A percentile compares a stretch with the other conserved stretches of the same genome.
Conservation (phyloP, 75 land plant genomes). For the Picea glauca region DNA sequence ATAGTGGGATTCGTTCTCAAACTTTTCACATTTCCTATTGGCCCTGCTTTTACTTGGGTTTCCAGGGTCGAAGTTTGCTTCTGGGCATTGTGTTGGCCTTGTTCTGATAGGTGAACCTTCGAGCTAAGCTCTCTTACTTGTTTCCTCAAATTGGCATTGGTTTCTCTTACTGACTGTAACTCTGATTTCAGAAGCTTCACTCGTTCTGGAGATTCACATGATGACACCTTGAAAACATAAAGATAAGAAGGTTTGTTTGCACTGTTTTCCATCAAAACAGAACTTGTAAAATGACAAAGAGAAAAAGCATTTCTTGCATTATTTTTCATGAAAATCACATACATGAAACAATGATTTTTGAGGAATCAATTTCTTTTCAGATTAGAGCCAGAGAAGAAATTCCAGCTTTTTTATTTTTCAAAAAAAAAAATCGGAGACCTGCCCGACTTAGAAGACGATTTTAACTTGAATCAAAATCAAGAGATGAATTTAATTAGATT, state of each 20-base stretch:
- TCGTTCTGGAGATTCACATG: slow-evolving; percentile 52
- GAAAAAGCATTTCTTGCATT: background rate
- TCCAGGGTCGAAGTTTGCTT: slow-evolving; percentile 42
- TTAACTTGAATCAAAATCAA: background rate
- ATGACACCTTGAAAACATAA: slow-evolving; percentile 24
- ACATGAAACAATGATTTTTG: background rate
- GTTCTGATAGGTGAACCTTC: slow-evolving; percentile 48
- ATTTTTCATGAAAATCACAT: background rate
- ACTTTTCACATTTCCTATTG: slow-evolving; percentile 82
- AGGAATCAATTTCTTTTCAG: background rate
- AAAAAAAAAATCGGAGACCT: background rate
- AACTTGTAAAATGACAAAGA: background rate
- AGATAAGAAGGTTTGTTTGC: background rate
- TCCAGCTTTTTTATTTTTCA: background rate
- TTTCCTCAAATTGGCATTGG: slow-evolving; percentile 52
- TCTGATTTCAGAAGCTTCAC: slow-evolving; percentile 44
- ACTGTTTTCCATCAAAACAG: background rate
- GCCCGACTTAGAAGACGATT: background rate
- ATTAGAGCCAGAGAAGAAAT: background rate
- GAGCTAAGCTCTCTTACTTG: slow-evolving; percentile 47
- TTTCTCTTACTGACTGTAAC: slow-evolving; percentile 26
- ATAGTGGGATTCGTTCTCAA: slow-evolving; percentile 78
- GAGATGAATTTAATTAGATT: background rate
- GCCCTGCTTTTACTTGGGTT: slow-evolving; percentile 66
- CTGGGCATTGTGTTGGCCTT: slow-evolving; percentile 50